phyloP scores from a whole-genome alignment of 345 rosid species.

The Syzygium oleosum region DNA sequence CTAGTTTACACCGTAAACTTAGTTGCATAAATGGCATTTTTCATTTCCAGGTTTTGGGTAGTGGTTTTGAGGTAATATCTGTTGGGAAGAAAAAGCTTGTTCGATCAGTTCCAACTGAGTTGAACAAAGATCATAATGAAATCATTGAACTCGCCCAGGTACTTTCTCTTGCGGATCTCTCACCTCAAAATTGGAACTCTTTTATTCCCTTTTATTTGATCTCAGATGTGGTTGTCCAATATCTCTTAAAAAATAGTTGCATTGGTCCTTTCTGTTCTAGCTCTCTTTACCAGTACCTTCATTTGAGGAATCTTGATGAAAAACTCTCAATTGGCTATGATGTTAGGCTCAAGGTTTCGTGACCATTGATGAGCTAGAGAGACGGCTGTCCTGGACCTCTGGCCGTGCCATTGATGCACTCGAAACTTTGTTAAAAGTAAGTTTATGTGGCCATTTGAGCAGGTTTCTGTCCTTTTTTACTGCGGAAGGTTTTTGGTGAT shows the following conservation, averaged over 20 bases:
- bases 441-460: neutral
- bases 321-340: neutral
- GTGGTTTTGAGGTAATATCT: conserved; percentile 87
- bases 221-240: neutral
- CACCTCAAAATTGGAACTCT: neutral
- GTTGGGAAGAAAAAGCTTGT: conserved; percentile 82
- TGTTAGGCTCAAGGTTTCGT: conserved; percentile 79
- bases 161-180: neutral
- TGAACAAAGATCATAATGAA: conserved; percentile 91
- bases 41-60: conserved; percentile 55
- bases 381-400: conserved; percentile 68
- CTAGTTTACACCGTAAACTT: neutral
- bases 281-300: neutral
- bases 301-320: neutral
- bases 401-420: conserved; percentile 82
- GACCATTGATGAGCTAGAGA: conserved; percentile 73
- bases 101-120: conserved; percentile 87
- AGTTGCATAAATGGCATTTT: neutral
- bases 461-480: neutral
- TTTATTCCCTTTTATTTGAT: neutral
- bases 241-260: neutral
- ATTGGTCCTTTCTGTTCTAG: neutral
- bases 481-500: neutral
- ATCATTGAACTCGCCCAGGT: conserved; percentile 91
- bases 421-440: conserved; percentile 66